Base-by-base conservation (phyloP, 208 protist genomes). In the Willaertia magna region DNA sequence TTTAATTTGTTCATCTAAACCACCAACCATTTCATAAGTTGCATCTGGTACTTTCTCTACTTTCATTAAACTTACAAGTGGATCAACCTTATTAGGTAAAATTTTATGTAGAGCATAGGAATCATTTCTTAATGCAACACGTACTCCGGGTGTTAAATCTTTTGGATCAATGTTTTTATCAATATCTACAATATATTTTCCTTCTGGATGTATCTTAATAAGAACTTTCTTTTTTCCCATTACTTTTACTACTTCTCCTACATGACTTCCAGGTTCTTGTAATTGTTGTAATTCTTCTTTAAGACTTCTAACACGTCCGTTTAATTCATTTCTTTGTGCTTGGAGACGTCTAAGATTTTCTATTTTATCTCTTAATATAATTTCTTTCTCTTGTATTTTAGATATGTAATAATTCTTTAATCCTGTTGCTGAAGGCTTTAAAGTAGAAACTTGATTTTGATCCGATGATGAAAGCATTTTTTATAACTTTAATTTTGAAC, bases 1-100 rank as follows among this genome's bases (percentile, higher is more conserved):
- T 88, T 97, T 98, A 86, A 99, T 98, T 91, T 99, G 98, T 74
- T 99, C 96, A 84, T 98, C 97, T 14, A 99, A 94, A 42, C 99
- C 99, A 85, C 99, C 98, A 86, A 99, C 98, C 93, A 99, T 98
- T 85, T 99, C 99, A 92, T 99, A 99, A 2, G 98, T 99, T 14
- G 97, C 98, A 87, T 99, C 98, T 85, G 98, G 98, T 4, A 99
- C 98, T 93, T 99, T 99, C 90, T 99, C 98, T 18, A 99, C 97
- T 89, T 98, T 97, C 98, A 99, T 99, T 34, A 99, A 94, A 4
- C 92, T 96, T 11, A 99, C 97, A 11, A 99, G 92, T 20, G 98
- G 98, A 89, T 99, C 97, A 4, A 99, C 95, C 91, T 99, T 99
- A 79, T 95, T 98, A 34, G 97, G 97, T 42, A 99, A 92, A 83